Conservation (phyloP, 306 rosid species). For the Medicago lupulina region DNA sequence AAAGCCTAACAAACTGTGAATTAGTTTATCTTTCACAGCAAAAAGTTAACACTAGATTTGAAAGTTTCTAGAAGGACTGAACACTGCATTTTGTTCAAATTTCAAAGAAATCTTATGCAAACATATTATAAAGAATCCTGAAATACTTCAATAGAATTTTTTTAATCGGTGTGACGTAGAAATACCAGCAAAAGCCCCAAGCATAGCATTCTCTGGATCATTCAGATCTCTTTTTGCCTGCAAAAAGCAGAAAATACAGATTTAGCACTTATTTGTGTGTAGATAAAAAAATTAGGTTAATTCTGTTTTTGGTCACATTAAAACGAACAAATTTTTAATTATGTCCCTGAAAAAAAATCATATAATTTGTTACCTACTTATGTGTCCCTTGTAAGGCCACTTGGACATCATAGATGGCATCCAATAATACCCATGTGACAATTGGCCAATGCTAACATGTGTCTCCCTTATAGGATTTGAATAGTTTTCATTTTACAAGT, state of each 20-base stretch:
- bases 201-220: conserved; percentile 80
- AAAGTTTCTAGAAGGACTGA: too few species aligned
- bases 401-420: background rate
- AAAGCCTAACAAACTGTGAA: conserved; percentile 1
- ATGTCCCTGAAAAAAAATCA: background rate
- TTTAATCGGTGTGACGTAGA: conserved; percentile 31
- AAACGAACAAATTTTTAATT: background rate
- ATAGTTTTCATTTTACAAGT: background rate
- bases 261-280: background rate
- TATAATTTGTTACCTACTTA: background rate
- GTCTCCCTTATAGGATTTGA: background rate
- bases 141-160: conserved; percentile 27
- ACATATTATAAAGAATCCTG: conserved; percentile 8
- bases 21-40: conserved; percentile 5
- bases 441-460: background rate
- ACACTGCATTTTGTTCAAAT: background rate
- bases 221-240: conserved; percentile 73
- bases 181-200: conserved; percentile 80
- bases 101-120: background rate
- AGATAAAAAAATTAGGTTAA: background rate
- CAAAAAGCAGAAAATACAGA: conserved; percentile 24
- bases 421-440: background rate
- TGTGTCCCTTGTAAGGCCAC: background rate
- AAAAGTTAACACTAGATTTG: background rate
- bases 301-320: background rate